Conservation (phyloP, 1,284 basidiomycete species). For the Marasmius sp. region DNA sequence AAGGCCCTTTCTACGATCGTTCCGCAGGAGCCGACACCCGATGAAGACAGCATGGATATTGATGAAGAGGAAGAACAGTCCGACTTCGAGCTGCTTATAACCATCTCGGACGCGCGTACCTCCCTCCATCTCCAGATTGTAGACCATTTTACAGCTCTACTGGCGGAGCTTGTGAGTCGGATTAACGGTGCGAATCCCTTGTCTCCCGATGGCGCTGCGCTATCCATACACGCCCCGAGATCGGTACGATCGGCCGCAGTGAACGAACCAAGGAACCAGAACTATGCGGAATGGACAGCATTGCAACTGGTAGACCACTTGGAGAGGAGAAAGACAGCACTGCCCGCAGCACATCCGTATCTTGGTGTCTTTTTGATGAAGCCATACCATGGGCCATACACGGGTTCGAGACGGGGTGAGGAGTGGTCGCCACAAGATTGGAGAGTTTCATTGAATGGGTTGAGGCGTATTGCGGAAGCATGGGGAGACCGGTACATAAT, state of each 20-base stretch:
- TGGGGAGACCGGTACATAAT: conserved; percentile 53
- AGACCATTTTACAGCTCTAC: conserved; percentile 62
- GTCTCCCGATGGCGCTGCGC: conserved; percentile 24
- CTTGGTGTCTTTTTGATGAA: conserved; percentile 51
- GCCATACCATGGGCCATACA: conserved; percentile 35
- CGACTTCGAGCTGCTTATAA: conserved; percentile 15
- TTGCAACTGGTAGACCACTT: conserved; percentile 59
- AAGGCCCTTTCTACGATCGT: conserved; percentile 20
- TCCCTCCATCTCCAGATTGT: conserved; percentile 67
- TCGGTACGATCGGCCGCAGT: conserved; percentile 37
- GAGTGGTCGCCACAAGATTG: conserved; percentile 72
- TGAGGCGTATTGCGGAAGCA: conserved; percentile 46
- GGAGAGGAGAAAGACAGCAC: conserved; percentile 33
- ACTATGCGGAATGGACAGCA: conserved; percentile 50
- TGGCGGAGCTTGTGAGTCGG: conserved; percentile 55
- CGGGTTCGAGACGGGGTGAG: conserved; percentile 57
- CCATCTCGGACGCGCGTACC: conserved; percentile 50
- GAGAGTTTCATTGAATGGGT: conserved; percentile 46
- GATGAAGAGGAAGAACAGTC: conserved; percentile 46
- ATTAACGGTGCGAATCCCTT: conserved; percentile 48
- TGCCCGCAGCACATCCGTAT: conserved; percentile 38
- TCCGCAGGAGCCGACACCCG: conserved; percentile 24
- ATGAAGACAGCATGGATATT: conserved; percentile 58
- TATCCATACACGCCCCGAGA: conserved; percentile 54
- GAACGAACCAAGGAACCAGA: conserved; percentile 51